These are phyloP conservation scores for Beauveria australis DNA, from an alignment of 2,329 filamentous ascomycete genomes.

Conservation along the genomic window DNA sequence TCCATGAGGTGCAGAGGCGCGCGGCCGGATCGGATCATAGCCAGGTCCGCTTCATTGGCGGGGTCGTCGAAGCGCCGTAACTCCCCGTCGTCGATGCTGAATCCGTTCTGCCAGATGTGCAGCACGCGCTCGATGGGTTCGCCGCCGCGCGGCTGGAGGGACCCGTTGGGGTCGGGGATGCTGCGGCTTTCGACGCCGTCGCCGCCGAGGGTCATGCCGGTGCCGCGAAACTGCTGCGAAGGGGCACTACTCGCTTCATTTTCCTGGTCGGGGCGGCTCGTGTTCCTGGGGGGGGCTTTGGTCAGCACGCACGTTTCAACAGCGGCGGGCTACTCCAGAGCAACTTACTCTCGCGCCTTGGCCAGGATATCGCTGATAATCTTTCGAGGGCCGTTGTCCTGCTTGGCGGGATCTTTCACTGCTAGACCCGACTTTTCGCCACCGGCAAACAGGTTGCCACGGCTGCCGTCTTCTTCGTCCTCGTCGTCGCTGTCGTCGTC, in stretches of 20 bases:
- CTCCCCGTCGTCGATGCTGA: conserved; percentile 75
- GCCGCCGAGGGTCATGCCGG: conserved; percentile 69
- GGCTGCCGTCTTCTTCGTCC: conserved; percentile 49
- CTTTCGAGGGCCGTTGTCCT: conserved; percentile 40
- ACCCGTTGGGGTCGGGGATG: conserved; percentile 51
- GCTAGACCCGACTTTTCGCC: conserved; percentile 75
- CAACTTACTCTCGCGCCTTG: conserved; percentile 52
- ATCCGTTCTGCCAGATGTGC: conserved; percentile 77
- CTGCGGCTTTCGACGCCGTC: conserved; percentile 64
- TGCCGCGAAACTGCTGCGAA: conserved; percentile 54
- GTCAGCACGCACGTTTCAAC: no score
- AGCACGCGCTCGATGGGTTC: conserved; percentile 59
- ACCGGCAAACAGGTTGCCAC: conserved; percentile 68
- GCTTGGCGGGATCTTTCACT: conserved; percentile 51
- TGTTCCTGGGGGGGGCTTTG: conserved; percentile 38
- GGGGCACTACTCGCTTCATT: conserved; percentile 43
- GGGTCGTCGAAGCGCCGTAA: conserved; percentile 74
- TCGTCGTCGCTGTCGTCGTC: conserved; percentile 51
- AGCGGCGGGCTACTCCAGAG: no score
- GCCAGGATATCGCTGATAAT: conserved; percentile 57
- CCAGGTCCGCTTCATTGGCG: conserved; percentile 60
- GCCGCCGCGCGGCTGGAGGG: conserved; percentile 19
- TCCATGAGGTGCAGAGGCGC: conserved; percentile 73
- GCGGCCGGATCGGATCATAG: conserved; percentile 68
- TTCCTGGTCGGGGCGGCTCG: conserved; percentile 44